Evolutionary conservation across 2,329 filamentous ascomycete genomes (phyloP).

Genomic region (Penicillium sp.): DNA sequence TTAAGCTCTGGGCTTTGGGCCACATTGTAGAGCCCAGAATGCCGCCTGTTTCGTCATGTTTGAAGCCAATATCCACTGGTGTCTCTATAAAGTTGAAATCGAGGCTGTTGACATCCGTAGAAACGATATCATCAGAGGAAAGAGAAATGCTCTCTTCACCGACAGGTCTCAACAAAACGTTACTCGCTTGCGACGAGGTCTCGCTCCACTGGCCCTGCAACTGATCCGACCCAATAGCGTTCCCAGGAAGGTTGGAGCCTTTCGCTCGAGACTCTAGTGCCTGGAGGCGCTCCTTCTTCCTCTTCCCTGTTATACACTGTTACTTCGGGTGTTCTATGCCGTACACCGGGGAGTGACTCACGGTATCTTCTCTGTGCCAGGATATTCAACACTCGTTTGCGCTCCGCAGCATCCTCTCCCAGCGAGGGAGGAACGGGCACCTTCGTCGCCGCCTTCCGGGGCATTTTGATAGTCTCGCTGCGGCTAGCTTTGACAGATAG

Average conservation of each 20-base stretch:
- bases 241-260: not conserved
- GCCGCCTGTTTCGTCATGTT: not conserved
- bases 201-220: not conserved
- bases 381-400: conserved; percentile 57
- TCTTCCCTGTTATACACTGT: conserved; percentile 8
- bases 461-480: not conserved
- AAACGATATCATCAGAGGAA: not conserved
- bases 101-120: not conserved
- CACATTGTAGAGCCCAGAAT: not conserved
- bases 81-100: not conserved
- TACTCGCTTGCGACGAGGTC: not conserved
- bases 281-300: conserved; percentile 19
- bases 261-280: conserved; percentile 13
- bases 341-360: conserved; percentile 8
- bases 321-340: not conserved
- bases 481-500: not conserved
- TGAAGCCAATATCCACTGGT: not conserved
- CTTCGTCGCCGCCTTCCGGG: not conserved
- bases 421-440: conserved; percentile 1
- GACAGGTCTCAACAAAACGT: too few relatives aligned
- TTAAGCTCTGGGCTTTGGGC: not conserved
- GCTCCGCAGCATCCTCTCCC: conserved; percentile 52
- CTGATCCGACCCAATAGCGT: not conserved
- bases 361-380: conserved; percentile 57
- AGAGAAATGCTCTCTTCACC: not conserved